These are phyloP conservation scores for Pyricularia grisea DNA, from an alignment of 2,329 filamentous ascomycete species.

Conservation along the genomic window DNA sequence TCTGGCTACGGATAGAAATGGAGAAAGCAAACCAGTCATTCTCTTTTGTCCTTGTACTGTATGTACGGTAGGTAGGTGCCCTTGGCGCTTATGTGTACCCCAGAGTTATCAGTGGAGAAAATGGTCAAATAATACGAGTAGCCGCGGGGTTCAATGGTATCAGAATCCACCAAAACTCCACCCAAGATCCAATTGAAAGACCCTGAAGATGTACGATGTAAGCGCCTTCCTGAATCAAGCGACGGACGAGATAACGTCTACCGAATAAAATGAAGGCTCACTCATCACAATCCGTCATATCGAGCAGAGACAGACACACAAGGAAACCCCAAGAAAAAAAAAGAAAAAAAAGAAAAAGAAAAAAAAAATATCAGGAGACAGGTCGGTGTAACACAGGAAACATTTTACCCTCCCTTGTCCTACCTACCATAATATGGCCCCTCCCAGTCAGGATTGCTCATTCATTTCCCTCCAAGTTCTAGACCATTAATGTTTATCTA, in stretches of 20 bases:
- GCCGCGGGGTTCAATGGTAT: background rate
- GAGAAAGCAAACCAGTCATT: no score
- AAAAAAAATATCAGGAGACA: no score
- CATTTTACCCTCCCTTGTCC: background rate
- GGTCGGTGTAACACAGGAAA: background rate
- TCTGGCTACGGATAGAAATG: no score
- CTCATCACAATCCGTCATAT: background rate
- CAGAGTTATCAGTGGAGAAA: background rate
- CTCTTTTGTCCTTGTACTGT: no score
- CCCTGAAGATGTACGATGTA: background rate
- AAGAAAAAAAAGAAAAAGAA: no score
- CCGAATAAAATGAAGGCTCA: no score
- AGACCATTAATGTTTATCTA: background rate
- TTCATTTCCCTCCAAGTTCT: background rate
- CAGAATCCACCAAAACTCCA: background rate
- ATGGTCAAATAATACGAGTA: background rate
- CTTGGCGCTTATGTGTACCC: background rate
- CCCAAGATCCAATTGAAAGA: background rate
- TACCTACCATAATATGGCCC: no score
- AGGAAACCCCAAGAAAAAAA: background rate
- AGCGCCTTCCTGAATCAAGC: background rate
- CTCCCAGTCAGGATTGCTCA: background rate
- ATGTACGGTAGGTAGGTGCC: no score
- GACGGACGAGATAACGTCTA: background rate
- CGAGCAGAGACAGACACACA: no score